Evolutionary conservation across 768 basidiomycete species (phyloP).

Genomic region (Punctularia strigosozonata): DNA sequence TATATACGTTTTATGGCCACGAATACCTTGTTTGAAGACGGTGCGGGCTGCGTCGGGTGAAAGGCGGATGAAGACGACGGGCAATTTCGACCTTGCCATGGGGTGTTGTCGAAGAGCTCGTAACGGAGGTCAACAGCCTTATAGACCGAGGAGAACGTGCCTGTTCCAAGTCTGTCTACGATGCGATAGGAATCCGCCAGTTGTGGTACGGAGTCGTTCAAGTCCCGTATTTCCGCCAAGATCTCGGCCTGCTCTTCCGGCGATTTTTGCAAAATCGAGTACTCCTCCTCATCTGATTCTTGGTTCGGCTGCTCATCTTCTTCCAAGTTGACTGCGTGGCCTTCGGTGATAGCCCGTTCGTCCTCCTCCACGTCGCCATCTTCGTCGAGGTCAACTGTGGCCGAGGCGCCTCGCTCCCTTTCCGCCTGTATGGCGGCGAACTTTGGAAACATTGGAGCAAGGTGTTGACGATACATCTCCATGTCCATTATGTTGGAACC

Average conservation of each 20-base stretch:
- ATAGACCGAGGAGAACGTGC: constrained; percentile 99
- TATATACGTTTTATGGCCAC: constrained; percentile 97
- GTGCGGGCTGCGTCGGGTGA: constrained; percentile 40
- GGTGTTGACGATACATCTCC: constrained; percentile 37
- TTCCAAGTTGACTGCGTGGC: background rate
- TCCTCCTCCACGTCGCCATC: constrained; percentile 40
- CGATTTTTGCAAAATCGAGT: constrained; percentile 42
- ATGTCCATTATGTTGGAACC: constrained; percentile 27
- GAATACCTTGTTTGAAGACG: constrained; percentile 43
- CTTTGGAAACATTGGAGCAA: constrained; percentile 30
- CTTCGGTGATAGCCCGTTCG: constrained; percentile 10
- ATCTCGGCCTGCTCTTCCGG: constrained; percentile 67
- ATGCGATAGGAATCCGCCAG: constrained; percentile 61
- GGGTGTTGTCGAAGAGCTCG: constrained; percentile 61
- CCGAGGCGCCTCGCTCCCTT: constrained; percentile 11
- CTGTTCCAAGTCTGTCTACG: constrained; percentile 88
- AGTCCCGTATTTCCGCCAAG: constrained; percentile 60
- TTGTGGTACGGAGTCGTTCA: constrained; percentile 55
- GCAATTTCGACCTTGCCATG: constrained; percentile 63
- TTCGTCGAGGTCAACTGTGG: constrained; percentile 36
- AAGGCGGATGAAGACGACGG: constrained; percentile 51
- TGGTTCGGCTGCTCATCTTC: constrained; percentile 21
- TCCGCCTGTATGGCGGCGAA: background rate
- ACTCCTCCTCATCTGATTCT: constrained; percentile 47
- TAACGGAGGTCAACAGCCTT: constrained; percentile 80